Evolutionary conservation across 139 green algal species (phyloP), one percentile per base, ranked within the genome.

Genomic region (Chlamydomonas schloesseri): DNA sequence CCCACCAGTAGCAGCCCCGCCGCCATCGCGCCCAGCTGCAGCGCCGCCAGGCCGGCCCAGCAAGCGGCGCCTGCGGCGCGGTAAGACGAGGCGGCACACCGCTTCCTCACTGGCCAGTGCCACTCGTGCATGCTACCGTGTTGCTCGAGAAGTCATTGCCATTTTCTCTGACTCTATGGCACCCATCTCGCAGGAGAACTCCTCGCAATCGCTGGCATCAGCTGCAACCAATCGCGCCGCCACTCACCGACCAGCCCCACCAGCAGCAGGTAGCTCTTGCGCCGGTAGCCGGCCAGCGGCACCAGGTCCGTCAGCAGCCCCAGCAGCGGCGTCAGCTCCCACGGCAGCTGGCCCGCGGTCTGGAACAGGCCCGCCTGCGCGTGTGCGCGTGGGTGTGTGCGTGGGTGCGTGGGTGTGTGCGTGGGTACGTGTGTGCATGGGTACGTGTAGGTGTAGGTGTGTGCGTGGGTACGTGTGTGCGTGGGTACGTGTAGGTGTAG

Each of bases 241-340:
- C 10, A 17, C 68, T 9, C 70, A 75, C 70, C 70, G 1, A 34
- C 6, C 24, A 75, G 70, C 70, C 80, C 80, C 10, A 78, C 68
- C 14, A 71, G 20, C 4, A 60, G 10, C n/a, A 86, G 80, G 68
- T 86, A 86, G 33, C 42, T 53, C 50, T 78, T 86, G 50, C 80
- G 80, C 28, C 57, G 68, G 53, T 86, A 86, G 50, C 80, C 80
- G 13, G 3, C 17, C 15, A 86, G 55, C 37, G 80, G 80, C 18
- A 78, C 47, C 14, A 42, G 47, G 80, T 86, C 80, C 31, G 80
- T 78, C 9, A 86, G 26, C 0, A 86, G 68, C 8, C 80, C 80
- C 67, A 86, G 68, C 33, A 73, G 24, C 18, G 80, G 80, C 31
- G 80, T 86, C 20, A 78, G 37, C n/a, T 77, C 72, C 80, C 80